Base-by-base conservation (phyloP, 1,284 basidiomycete species). In the Pascua sp. region DNA sequence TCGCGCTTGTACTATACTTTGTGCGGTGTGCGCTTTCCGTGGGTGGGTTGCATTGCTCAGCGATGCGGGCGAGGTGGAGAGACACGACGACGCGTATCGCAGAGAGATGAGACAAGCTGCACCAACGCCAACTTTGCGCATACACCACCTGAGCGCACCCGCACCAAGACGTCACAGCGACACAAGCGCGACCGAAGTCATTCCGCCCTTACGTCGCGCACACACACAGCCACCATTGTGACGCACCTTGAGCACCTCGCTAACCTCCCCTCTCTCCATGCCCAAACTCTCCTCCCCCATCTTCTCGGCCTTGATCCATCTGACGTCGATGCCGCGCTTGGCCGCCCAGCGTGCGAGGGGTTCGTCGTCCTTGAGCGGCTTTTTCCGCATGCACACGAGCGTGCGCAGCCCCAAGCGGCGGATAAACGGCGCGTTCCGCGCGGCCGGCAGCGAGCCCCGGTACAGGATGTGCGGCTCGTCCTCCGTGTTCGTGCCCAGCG, bases 321-420 rank as follows among this genome's bases (percentile, higher is more conserved):
- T 56, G 7, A 71, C 41, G 10, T 67, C 62, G 8, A 73, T 64
- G 2, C 60, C 59, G 3, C 55, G 55, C 42, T 47, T 60, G 16
- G 37, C 53, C 1, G 70, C 62, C 72, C 72, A 76, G n/a, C 8
- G 2, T 0, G 54, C 4, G 2, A 74, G 36, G 5, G 59, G 51
- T 24, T 72, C 67, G 18, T 68, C 66, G 5, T 65, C 64, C 40
- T 68, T 65, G 36, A 71, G 51, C 4, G 60, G 49, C 68, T 85
- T 85, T 61, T 78, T 78, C 24, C 79, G 76, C 12, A 86, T 76
- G 15, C 81, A 79, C 1, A 78, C 54, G 57, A 87, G 82, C 55
- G 86, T 85, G 37, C 81, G 81, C 13, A 84, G 77, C 1, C 83
- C 68, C 11, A 86, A 72, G 10, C 68, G 56, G 10, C 56, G 55